Evolutionary conservation across 257 asterid genomes (phyloP), one percentile per base, ranked within the genome.

Genomic region (Cynanchum wilfordii): DNA sequence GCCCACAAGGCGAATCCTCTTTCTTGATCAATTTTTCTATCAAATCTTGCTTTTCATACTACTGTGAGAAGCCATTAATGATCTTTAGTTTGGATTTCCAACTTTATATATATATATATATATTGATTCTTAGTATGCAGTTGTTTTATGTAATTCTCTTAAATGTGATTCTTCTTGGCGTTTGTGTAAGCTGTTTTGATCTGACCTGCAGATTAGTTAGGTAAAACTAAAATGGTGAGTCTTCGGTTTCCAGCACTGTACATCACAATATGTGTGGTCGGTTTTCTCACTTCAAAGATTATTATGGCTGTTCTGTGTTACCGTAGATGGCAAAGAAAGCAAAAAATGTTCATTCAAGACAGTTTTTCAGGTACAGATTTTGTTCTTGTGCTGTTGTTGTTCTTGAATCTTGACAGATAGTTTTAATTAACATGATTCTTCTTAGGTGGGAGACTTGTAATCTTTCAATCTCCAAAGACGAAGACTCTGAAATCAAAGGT

Each of bases 381-480:
- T 7, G 8, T 45, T 51, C 45, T 55, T 42, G 20, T 42, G 19
- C 11, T 4, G 38, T 33, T 33, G 5, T 33, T 50, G 54, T 55
- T 44, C 40, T 54, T 25, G 49, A 36, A 29, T 67, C 64, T 44
- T 20, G 24, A 60, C 40, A 15, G 24, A 60, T 20, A 15, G 62
- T 12, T 2, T 27, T 11, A 40, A 40, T 27, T 11, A 40, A 40
- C 45, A 2, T 38, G 3, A 58, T 16, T 25, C n/a, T 29, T 33
- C 3, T 54, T 89, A 89, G 98, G 97, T 77, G 98, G 97, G 76
- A 93, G 82, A 67, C 91, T 93, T 27, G 96, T 90, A 27, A 76
- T 93, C 88, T 93, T 89, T 58, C 79, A 79, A 73, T 89, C 96
- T 33, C 73, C 79, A 17, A 87, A 79, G 83, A 82, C 75, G 42